A percentile compares a stretch with the other conserved stretches of the same genome.
phyloP scores from a whole-genome alignment of 169 alveolate genomes.

The Plasmodium sp. region DNA sequence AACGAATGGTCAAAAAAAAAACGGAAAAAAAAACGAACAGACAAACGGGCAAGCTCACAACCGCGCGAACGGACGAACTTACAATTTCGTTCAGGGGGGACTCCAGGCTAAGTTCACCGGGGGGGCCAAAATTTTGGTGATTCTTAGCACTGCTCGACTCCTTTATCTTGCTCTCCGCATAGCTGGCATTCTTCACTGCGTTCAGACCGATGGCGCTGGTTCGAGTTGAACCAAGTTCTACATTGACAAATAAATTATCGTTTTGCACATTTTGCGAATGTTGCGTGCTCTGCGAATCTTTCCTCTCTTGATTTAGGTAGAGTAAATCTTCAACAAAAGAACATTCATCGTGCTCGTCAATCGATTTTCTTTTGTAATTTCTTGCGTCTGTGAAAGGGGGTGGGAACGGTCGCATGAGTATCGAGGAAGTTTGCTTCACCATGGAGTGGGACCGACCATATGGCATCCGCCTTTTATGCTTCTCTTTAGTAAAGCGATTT shows the following conservation, averaged over 20 bases:
- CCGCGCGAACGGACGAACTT: not conserved
- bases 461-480: not conserved
- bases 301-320: conserved; percentile 42
- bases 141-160: conserved; percentile 14
- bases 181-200: not conserved
- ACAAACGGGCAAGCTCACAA: not conserved
- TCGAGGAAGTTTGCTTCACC: not conserved
- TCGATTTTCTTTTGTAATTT: conserved; percentile 68
- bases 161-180: conserved; percentile 1
- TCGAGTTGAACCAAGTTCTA: conserved; percentile 45
- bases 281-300: not conserved
- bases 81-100: conserved; percentile 70
- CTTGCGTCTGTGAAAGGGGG: conserved; percentile 26
- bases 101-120: conserved; percentile 20
- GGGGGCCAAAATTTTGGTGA: not conserved
- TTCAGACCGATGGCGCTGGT: conserved; percentile 54
- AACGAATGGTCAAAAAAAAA: no score
- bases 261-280: not conserved
- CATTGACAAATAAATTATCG: conserved; percentile 20
- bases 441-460: not conserved
- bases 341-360: conserved; percentile 66
- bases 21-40: not conserved
- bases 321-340: conserved; percentile 44
- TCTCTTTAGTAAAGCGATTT: not conserved
- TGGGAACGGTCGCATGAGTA: not conserved